Evolutionary conservation across 805 yeast species (phyloP).

Genomic region (Metschnikowia koreensis): DNA sequence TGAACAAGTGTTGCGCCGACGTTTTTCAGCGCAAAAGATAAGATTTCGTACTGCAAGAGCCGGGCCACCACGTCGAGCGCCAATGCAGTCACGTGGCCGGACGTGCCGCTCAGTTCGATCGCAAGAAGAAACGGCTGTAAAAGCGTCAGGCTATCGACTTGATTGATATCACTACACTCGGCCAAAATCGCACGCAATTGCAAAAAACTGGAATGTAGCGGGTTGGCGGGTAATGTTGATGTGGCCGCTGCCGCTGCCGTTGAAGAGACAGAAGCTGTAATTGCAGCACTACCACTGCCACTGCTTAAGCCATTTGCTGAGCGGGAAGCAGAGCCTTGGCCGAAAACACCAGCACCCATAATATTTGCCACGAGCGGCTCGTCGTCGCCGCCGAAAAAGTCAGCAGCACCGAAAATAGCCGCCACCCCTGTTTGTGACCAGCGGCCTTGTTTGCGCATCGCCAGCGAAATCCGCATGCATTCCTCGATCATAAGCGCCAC

Average conservation of each 20-base stretch:
- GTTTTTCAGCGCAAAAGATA: constrained; percentile 54
- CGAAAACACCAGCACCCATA: too few species aligned
- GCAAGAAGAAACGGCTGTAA: constrained; percentile 85
- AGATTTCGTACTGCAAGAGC: constrained; percentile 66
- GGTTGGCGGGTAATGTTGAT: constrained; percentile 36
- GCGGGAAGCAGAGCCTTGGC: too few species aligned
- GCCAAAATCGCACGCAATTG: constrained; percentile 72
- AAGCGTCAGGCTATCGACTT: constrained; percentile 68
- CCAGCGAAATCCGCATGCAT: constrained; percentile 80
- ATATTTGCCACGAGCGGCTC: constrained; percentile 26
- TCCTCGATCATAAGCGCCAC: constrained; percentile 83
- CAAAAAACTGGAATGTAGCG: constrained; percentile 74
- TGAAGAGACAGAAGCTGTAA: not conserved
- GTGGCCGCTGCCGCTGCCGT: constrained; percentile 26
- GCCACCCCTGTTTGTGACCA: constrained; percentile 81
- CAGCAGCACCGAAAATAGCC: constrained; percentile 71
- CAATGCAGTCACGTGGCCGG: constrained; percentile 80
- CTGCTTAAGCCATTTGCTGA: too few species aligned
- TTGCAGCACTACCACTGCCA: not conserved
- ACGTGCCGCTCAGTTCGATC: constrained; percentile 77
- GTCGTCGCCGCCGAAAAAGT: constrained; percentile 51
- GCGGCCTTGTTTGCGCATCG: constrained; percentile 73
- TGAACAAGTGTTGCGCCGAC: constrained; percentile 60
- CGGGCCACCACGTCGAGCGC: constrained; percentile 76
- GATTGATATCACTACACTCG: constrained; percentile 48